These are phyloP conservation scores for Castanea sativa DNA, from an alignment of 306 rosid genomes.

Conservation along the genomic window DNA sequence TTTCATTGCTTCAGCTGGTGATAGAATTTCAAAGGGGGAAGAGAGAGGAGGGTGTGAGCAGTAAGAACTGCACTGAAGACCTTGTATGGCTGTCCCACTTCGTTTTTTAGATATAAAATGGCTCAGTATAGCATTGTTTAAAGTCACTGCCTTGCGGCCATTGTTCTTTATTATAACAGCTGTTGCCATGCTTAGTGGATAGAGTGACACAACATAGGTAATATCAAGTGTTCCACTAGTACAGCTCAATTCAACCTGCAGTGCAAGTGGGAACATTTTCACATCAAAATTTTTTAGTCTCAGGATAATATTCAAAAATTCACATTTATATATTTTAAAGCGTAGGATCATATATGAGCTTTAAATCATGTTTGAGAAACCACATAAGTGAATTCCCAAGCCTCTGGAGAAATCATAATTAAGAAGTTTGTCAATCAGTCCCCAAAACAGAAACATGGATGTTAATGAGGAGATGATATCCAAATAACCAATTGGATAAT, in stretches of 20 bases:
- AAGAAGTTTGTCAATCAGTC: not conserved
- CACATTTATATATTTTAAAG: not conserved
- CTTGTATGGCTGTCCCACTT: conserved; percentile 74
- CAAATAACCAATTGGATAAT: not conserved
- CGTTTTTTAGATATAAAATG: conserved; percentile 71
- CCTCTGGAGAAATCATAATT: not conserved
- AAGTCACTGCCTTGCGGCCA: conserved; percentile 52
- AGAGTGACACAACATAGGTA: conserved; percentile 71
- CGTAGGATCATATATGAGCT: not conserved
- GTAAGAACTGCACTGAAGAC: conserved; percentile 68
- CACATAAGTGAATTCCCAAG: not conserved
- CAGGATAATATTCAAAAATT: not conserved
- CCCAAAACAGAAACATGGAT: too few species aligned
- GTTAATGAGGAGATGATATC: not conserved
- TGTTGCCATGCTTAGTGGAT: conserved; percentile 86
- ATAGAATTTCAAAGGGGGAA: conserved; percentile 70
- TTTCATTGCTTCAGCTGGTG: conserved; percentile 69
- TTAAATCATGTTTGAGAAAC: not conserved
- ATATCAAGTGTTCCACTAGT: conserved; percentile 51
- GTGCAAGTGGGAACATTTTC: not conserved
- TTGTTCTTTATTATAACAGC: conserved; percentile 75
- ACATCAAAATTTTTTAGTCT: not conserved
- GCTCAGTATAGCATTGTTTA: conserved; percentile 71
- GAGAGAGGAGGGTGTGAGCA: conserved; percentile 65
- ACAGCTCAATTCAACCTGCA: conserved; percentile 55